Base-by-base conservation (phyloP, 179 eudicot genomes). In the Spergularia azorica region DNA sequence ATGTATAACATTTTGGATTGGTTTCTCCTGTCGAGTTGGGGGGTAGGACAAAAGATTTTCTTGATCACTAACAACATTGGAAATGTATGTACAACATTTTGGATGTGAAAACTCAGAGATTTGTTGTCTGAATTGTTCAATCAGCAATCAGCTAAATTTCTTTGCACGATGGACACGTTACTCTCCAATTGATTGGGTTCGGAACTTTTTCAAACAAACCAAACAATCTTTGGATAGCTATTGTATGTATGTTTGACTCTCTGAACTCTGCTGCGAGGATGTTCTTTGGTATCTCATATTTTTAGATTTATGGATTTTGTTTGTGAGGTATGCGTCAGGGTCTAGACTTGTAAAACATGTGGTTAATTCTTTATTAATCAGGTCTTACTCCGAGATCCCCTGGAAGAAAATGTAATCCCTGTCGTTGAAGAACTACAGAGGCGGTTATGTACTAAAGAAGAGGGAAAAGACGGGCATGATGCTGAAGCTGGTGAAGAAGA, bases 381-480 rank as follows among this genome's bases (percentile, higher is more conserved):
- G 97, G 95, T 92, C 12, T 82, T 90, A 78, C 97, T 92, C 82
- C 88, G 97, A 75, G 95, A 90, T 84, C 97, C 97, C 63, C 75
- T 41, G 9, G 97, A 92, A 69, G 93, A 90, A 61, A 82, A 89
- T 82, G 92, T 92, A 59, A 84, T 91, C 68, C 97, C 97, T 60
- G 90, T 92, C 20, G 93, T 92, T 81, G 93, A 90, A 83, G 92
- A 89, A 83, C 89, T 92, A 20, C 82, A 89, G 76, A 84, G 97
- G 84, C 86, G 91, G 72, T 80, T 92, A 83, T 86, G 89, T 51
- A 82, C 79, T 67, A 89, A 84, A 75, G 85, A 79, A 66, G 87
- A 81, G 20, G 88, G 80, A 69, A 85, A 80, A 62, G 94, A 89
- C 36, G 88, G 81, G 61, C 91, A 85, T 80, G 86, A 77, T 72